Percentiles rank a stretch among this genome's conserved stretches.
These are phyloP conservation scores for Tetraselmis striata DNA, from an alignment of 139 green algal species.

Conservation along the genomic window DNA sequence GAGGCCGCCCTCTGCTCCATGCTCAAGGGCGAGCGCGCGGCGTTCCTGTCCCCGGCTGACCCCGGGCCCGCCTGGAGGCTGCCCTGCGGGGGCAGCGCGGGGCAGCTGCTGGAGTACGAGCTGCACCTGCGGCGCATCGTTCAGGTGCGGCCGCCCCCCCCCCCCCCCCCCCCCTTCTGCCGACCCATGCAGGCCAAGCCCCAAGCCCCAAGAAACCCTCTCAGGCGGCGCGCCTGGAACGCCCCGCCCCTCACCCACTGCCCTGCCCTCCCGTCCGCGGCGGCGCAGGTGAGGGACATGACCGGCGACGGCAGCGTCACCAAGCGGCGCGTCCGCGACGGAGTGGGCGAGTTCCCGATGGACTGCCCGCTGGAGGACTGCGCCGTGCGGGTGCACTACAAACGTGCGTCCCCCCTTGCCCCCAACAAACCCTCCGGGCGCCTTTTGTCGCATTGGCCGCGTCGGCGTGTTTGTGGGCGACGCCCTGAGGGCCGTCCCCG, in stretches of 20 bases:
- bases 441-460: too few species aligned
- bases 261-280: too few species aligned
- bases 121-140: constrained; percentile 44
- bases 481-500: too few species aligned
- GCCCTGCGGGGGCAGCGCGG: constrained; percentile 9
- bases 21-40: constrained; percentile 37
- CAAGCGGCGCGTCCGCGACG: constrained; percentile 57
- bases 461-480: too few species aligned
- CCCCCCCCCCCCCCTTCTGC: neutral
- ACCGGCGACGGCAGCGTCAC: constrained; percentile 57
- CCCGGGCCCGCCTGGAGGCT: constrained; percentile 23
- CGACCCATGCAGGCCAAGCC: neutral
- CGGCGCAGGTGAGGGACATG: constrained; percentile 65
- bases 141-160: constrained; percentile 39
- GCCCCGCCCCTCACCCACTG: neutral
- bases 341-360: constrained; percentile 67
- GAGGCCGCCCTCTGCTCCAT: constrained; percentile 44
- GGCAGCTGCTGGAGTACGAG: constrained; percentile 51
- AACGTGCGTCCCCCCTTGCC: neutral
- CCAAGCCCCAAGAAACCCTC: too few species aligned
- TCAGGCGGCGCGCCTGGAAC: neutral
- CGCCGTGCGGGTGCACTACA: constrained; percentile 51
- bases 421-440: neutral
- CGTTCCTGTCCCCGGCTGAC: constrained; percentile 25
- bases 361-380: constrained; percentile 80